A percentile compares a stretch with the other conserved stretches of the same genome.
phyloP scores from a whole-genome alignment of 176 grass and related monocot genomes.

The Musa itinerans region DNA sequence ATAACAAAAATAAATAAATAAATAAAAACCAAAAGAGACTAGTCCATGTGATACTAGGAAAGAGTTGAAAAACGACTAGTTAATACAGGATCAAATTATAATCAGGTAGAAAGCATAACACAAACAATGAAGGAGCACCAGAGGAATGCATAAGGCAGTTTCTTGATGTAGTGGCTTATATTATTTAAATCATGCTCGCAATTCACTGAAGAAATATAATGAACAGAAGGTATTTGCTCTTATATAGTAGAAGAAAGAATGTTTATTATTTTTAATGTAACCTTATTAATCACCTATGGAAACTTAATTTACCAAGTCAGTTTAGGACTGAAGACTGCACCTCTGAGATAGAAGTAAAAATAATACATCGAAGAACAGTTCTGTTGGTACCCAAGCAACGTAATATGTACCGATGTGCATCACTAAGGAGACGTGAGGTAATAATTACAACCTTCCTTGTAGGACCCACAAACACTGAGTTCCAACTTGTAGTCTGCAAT shows the following conservation, averaged over 20 bases:
- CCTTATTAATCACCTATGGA: background rate
- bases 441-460: conserved; percentile 68
- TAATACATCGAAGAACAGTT: conserved; percentile 57
- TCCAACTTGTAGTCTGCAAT: conserved; percentile 57
- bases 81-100: background rate
- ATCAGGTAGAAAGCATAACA: background rate
- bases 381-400: conserved; percentile 66
- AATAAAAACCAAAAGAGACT: background rate
- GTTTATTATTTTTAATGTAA: background rate
- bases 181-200: background rate
- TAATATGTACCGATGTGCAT: conserved; percentile 85
- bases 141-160: background rate
- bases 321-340: conserved; percentile 42
- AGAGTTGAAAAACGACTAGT: background rate
- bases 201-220: background rate
- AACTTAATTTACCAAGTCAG: conserved; percentile 4
- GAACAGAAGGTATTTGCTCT: background rate
- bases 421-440: conserved; percentile 74
- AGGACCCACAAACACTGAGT: conserved; percentile 52
- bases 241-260: background rate
- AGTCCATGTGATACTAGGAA: background rate
- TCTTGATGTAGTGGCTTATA: background rate
- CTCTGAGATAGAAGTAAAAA: conserved; percentile 83
- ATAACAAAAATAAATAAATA: background rate
- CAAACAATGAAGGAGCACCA: background rate